A percentile compares a stretch with the other conserved stretches of the same genome.
Evolutionary conservation across 371 early-diverging fungal genomes (phyloP).

Genomic region (Apophysomyces sp.): DNA sequence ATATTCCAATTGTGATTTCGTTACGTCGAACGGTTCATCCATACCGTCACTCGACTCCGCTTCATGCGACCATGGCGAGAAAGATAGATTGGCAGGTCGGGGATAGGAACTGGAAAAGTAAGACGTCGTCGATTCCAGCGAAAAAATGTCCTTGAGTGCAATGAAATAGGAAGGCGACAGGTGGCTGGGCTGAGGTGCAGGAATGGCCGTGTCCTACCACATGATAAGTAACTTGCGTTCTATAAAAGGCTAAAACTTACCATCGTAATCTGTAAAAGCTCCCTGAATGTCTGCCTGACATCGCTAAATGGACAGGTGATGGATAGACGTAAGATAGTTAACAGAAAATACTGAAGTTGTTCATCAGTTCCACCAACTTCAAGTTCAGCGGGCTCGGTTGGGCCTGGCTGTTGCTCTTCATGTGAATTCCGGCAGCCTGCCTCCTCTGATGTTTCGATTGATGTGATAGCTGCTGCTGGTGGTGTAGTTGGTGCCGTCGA

Average conservation of each 20-base stretch:
- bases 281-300: conserved; percentile 52
- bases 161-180: conserved; percentile 65
- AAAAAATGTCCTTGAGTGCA: conserved; percentile 40
- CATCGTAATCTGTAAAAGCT: conserved; percentile 42
- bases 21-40: not conserved
- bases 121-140: conserved; percentile 35
- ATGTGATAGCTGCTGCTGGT: conserved; percentile 5
- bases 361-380: conserved; percentile 27
- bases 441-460: not conserved
- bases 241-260: conserved; percentile 21
- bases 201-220: conserved; percentile 34
- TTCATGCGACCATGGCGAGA: conserved; percentile 52
- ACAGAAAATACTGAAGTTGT: conserved; percentile 44
- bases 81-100: conserved; percentile 37
- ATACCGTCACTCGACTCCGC: conserved; percentile 12
- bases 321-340: conserved; percentile 58
- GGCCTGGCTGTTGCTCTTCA: not conserved
- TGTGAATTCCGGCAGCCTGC: conserved; percentile 6
- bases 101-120: conserved; percentile 32
- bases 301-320: conserved; percentile 60
- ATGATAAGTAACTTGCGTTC: conserved; percentile 5
- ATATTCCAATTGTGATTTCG: conserved; percentile 3
- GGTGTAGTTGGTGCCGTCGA: conserved; percentile 22
- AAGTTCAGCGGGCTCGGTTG: conserved; percentile 10
- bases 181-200: conserved; percentile 54